Percentiles rank a stretch among this genome's conserved stretches.
phyloP scores from a whole-genome alignment of 2,329 filamentous ascomycete genomes.

The Paracorniculantispora psalliotae region DNA sequence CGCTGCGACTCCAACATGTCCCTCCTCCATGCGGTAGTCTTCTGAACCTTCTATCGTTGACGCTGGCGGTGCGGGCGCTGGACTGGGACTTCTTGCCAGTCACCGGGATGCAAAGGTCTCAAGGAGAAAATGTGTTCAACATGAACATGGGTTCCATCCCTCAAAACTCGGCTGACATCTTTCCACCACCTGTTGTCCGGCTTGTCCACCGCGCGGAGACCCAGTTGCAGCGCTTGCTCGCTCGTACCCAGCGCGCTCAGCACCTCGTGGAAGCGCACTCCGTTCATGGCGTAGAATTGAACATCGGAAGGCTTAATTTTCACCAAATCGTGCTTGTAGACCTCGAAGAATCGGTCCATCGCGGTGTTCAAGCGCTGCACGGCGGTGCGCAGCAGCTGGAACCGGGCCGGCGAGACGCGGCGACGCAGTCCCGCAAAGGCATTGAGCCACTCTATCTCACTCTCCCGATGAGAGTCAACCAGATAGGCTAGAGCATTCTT shows the following conservation, averaged over 20 bases:
- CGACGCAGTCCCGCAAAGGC: conserved; percentile 18
- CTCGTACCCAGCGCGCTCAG: not conserved
- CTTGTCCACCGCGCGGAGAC: not conserved
- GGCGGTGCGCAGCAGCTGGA: conserved; percentile 12
- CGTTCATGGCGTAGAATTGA: not conserved
- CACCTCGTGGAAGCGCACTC: conserved; percentile 2
- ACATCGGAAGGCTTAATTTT: not conserved
- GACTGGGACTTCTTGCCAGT: no score
- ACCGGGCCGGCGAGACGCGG: not conserved
- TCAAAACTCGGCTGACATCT: not conserved
- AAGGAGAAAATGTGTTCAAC: not conserved
- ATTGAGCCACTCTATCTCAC: conserved; percentile 18
- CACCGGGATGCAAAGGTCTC: not conserved
- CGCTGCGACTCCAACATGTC: no score
- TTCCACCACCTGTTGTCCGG: not conserved
- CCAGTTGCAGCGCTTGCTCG: rapidly evolving
- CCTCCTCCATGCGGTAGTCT: no score
- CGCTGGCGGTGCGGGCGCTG: no score
- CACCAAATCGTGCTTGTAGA: not conserved
- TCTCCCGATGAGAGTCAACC: not conserved
- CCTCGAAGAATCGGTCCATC: conserved; percentile 8
- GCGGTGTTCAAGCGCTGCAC: conserved; percentile 15
- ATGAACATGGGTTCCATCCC: not conserved
- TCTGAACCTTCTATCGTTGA: no score
- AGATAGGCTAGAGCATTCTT: conserved; percentile 9